Base-by-base conservation (phyloP, 805 yeast species). In the Candida xyloterini region DNA sequence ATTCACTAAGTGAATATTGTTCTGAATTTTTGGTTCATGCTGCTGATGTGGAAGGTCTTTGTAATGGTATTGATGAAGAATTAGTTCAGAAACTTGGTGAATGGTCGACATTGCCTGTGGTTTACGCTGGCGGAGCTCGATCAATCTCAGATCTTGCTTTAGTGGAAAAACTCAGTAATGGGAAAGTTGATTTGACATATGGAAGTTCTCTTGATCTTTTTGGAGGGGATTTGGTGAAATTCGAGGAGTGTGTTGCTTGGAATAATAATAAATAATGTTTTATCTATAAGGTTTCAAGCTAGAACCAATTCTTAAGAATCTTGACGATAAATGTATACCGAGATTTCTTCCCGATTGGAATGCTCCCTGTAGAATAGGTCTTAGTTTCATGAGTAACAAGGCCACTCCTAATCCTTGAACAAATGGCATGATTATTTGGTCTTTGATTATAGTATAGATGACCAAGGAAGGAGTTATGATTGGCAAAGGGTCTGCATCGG, bases 71-170 rank as follows among this genome's bases (percentile, higher is more conserved):
- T 24, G 99, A 93, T 56, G 80, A 81, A 56, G 75, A 79, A 13
- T 67, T 93, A 30, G 97, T 93, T 5, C 42, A 44, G 20, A 73
- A 73, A 40, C 66, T 93, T 28, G 88, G 88, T 15, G 78, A 81
- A 49, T 93, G 98, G 98, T 62, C 70, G 13, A 76, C 73, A 20
- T 70, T 85, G 2, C 89, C 84, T 24, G 78, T 87, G 4, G 95
- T 91, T 2, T 93, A 93, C 60, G 99, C 99, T 22, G 99, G 99
- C 10, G 99, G 99, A 3, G 99, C 97, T 18, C 81, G 78, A 52
- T 74, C 76, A 58, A 57, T 85, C 0, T 60, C 64, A 0, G 99
- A 93, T 58, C 70, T 93, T 47, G 69, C 65, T 5, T 65, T 72
- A 18, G 98, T 93, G 2, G 61, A 79, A 8, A 45, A 59, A 30